Conservation (phyloP, 73 alveolate species). For the Tetrahymena malaccensis region DNA sequence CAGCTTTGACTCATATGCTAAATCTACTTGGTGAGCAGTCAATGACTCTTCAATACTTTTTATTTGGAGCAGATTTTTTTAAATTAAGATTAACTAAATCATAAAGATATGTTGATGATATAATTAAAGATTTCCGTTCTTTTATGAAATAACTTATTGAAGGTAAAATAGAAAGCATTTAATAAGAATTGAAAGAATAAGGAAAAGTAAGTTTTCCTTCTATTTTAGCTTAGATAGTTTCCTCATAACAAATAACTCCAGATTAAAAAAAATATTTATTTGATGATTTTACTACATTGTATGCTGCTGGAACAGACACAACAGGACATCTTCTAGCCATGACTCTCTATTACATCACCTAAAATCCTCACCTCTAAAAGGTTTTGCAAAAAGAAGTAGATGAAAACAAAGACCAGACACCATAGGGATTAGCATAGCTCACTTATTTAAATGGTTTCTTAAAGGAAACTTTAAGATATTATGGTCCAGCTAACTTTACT, state of each 20-base stretch:
- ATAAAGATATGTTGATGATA: neutral
- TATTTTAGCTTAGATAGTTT: neutral
- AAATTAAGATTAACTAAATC: neutral
- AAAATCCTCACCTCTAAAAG: neutral
- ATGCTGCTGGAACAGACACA: neutral
- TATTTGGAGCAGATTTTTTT: neutral
- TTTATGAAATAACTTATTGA: neutral
- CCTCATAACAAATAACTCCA: neutral
- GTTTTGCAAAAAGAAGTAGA: neutral
- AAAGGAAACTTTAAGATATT: neutral
- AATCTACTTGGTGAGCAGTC: neutral
- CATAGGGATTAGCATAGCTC: neutral
- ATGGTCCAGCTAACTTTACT: neutral
- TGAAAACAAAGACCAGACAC: neutral
- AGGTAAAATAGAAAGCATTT: neutral
- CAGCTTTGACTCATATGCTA: neutral
- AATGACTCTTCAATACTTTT: neutral
- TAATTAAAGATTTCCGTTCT: neutral
- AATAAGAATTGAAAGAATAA: neutral
- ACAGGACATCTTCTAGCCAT: neutral
- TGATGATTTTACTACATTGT: neutral
- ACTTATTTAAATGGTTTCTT: neutral
- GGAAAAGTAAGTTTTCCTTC: neutral
- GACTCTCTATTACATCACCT: neutral
- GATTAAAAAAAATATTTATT: neutral